These are phyloP conservation scores for Skeletonema costatum DNA, from an alignment of 108 stramenopile species.

Conservation along the genomic window DNA sequence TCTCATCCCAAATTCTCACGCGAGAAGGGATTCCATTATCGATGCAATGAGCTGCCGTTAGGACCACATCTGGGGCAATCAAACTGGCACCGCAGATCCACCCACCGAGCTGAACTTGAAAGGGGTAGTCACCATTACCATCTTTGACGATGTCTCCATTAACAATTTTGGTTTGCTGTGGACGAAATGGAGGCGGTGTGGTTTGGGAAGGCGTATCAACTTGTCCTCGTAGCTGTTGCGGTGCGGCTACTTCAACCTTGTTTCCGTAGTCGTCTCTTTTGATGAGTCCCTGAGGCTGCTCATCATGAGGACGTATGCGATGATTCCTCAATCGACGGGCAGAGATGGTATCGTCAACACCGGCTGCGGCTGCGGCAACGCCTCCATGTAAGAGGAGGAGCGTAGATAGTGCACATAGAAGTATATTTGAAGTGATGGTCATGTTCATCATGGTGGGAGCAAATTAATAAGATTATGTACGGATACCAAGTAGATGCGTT, in stretches of 20 bases:
- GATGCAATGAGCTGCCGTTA: constrained; percentile 47
- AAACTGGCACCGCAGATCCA: constrained; percentile 31
- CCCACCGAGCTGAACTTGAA: not conserved
- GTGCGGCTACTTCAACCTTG: not conserved
- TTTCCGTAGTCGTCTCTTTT: too few relatives aligned
- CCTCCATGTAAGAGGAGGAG: not conserved
- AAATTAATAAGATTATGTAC: not conserved
- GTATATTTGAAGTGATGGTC: not conserved
- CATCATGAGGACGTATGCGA: not conserved
- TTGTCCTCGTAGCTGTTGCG: not conserved
- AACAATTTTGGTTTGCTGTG: not conserved
- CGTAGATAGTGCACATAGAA: not conserved
- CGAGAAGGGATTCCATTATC: too few relatives aligned
- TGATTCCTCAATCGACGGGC: not conserved
- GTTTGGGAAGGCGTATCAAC: not conserved
- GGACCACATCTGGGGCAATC: constrained; percentile 41
- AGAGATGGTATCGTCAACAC: not conserved
- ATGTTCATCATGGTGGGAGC: not conserved
- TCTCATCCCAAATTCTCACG: too few relatives aligned
- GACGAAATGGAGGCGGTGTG: not conserved
- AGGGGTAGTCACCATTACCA: not conserved
- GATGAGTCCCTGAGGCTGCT: too few relatives aligned
- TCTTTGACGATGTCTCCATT: not conserved
- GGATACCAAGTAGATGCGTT: too few relatives aligned
- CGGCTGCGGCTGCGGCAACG: not conserved